phyloP scores from a whole-genome alignment of 352 stramenopile species.

The Phytophthora europaea region DNA sequence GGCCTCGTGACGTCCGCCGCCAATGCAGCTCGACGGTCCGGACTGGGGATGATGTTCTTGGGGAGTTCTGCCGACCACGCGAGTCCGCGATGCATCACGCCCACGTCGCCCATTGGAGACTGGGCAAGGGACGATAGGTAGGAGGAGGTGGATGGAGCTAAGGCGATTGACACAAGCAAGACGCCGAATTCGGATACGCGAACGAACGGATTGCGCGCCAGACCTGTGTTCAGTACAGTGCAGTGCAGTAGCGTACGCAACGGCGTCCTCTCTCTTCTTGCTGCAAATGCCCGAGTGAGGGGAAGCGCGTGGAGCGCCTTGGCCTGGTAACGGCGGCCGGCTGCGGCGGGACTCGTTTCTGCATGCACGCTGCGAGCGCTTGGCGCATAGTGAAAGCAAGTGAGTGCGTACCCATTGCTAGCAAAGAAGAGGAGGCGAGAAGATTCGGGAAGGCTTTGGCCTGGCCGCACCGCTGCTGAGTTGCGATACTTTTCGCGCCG shows the following conservation, averaged over 20 bases:
- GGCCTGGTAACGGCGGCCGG: conserved; percentile 25
- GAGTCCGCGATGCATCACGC: conserved; percentile 22
- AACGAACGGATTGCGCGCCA: conserved; percentile 12
- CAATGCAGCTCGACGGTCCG: background rate
- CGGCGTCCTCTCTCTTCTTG: background rate
- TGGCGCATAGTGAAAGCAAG: background rate
- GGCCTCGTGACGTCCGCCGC: conserved; percentile 17
- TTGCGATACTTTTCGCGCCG: conserved; percentile 35
- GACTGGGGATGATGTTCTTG: conserved; percentile 14
- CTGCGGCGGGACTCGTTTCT: background rate
- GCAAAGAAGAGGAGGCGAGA: conserved; percentile 31
- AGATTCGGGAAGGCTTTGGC: conserved; percentile 23
- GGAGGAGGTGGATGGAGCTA: background rate
- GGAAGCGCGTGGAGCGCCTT: conserved; percentile 1
- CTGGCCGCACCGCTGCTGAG: conserved; percentile 7
- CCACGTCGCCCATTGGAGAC: conserved; percentile 32
- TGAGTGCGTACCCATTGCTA: conserved; percentile 27
- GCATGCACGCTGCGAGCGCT: background rate
- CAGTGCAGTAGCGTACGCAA: background rate
- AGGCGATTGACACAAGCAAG: conserved; percentile 10
- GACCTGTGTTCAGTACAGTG: background rate
- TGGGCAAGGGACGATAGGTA: background rate
- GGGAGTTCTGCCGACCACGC: conserved; percentile 7
- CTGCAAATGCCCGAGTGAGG: conserved; percentile 30
- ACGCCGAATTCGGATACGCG: conserved; percentile 24